Base-by-base conservation (phyloP, 495 filamentous ascomycete genomes). In the Terfezia claveryi region DNA sequence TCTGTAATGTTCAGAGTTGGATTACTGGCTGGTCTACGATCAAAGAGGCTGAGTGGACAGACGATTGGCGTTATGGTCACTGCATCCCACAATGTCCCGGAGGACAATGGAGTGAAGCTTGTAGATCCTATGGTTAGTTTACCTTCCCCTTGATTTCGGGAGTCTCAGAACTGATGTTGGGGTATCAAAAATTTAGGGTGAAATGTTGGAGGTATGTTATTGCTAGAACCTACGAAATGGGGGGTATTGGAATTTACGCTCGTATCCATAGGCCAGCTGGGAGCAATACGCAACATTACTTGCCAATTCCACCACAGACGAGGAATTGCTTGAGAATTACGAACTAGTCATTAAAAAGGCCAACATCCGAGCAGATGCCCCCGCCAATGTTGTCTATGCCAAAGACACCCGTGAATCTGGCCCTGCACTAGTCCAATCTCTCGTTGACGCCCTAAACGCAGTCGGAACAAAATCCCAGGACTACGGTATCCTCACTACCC, bases 1-100 rank as follows among this genome's bases (percentile, higher is more conserved):
- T 88, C 82, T 14, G 83, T 96, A 50, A 76, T 93, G 60, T 95
- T 87, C 67, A 78, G 88, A 49, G 87, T 93, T 46, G 91, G 88
- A 50, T 74, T 96, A 55, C 77, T 94, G 37, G 85, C 92, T 44
- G 79, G 83, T 51, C 76, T 96, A n/a, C 83, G 91, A 38, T 95
- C 86, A 44, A 85, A 83, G 65, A 88, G 87, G 66, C 75, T 88
- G 52, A 80, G 80, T 63, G 81, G 86, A 57, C 83, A 89, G 72
- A 83, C 83, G 62, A 92, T 99, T 66, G 91, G 91, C 66, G 78
- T 99, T 53, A 96, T 99, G 91, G 87, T 99, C 67, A 99, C 91
- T 59, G 91, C 91, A 37, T 94, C 86, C 61, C 91, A 99, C 76
- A 99, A 99, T 70, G 86, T 86, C 38, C 85, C 92, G 4, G 80